Base-by-base conservation (phyloP, 345 rosid species). In the Mercurialis annua region DNA sequence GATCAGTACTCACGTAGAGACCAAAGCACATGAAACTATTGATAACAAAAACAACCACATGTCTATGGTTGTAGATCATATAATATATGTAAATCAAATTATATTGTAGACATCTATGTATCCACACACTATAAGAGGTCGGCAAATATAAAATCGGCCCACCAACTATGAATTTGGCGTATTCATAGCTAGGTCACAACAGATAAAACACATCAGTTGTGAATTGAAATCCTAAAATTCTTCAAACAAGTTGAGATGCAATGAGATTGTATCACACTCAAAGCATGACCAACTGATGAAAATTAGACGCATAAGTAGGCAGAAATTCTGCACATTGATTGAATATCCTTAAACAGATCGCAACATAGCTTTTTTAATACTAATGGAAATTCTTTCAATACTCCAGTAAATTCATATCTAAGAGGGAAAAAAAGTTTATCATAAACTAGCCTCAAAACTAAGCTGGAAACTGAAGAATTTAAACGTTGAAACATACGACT, bases 241-340 rank as follows among this genome's bases (percentile, higher is more conserved):
- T 64, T 48, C 67, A 23, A 8, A 6, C 18, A 1, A 18, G 30
- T 62, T 29, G 26, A 62, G 6, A 44, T 46, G 49, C 18, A 38
- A 31, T 31, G 14, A 1, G 1, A 59, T 64, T 49, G 7, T 29
- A 31, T 17, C 46, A 38, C 16, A 29, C n/a, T 50, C 21, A 20
- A 7, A 3, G 17, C 16, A 50, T 1, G n/a, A 16, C 42, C 31
- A 49, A 20, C 24, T 44, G 48, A 12, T 26, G n/a, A 62, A 31
- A 17, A 62, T 40, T 12, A 27, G 52, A 62, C 20, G 50, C n/a
- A 14, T 29, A 60, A 21, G 38, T 11, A 11, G 44, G 44, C 44
- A 62, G n/a, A n/a, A n/a, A n/a, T n/a, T n/a, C n/a, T n/a, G n/a
- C 2, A 57, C 61, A 62, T 18, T 65, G 23, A 33, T 64, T 21